Evolutionary conservation across 805 yeast genomes (phyloP).

Genomic region (Starmerella kuoi): DNA sequence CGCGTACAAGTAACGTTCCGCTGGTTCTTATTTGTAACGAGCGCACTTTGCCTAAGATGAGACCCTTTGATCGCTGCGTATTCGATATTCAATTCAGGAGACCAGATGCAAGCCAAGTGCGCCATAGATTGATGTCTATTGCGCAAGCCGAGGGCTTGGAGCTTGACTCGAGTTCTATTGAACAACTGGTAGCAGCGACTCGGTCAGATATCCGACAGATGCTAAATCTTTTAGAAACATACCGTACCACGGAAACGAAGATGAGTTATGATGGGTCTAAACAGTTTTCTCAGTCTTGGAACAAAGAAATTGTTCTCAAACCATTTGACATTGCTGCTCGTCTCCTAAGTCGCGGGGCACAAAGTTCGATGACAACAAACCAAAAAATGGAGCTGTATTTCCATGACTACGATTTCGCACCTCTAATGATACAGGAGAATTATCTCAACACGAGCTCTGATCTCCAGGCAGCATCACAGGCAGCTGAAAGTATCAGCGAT

Average conservation of each 20-base stretch:
- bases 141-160: constrained; percentile 74
- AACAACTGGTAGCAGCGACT: constrained; percentile 72
- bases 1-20: constrained; percentile 77
- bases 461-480: constrained; percentile 52
- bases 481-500: constrained; percentile 78
- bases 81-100: constrained; percentile 75
- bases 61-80: constrained; percentile 80
- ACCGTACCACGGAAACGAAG: constrained; percentile 54
- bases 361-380: constrained; percentile 37
- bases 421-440: constrained; percentile 93
- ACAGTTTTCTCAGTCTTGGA: constrained; percentile 59
- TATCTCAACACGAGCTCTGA: constrained; percentile 52
- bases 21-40: constrained; percentile 90
- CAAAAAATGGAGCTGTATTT: constrained; percentile 82
- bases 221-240: constrained; percentile 76
- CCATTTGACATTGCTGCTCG: constrained; percentile 81
- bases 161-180: constrained; percentile 67
- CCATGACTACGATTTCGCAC: constrained; percentile 88
- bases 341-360: constrained; percentile 36
- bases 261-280: constrained; percentile 55
- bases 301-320: constrained; percentile 77
- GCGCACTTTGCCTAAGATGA: constrained; percentile 82
- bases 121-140: constrained; percentile 77
- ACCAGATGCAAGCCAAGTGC: constrained; percentile 72
- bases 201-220: constrained; percentile 89